These are phyloP conservation scores for Starmerella lactis-condensi DNA, from an alignment of 805 yeast species.

Conservation along the genomic window DNA sequence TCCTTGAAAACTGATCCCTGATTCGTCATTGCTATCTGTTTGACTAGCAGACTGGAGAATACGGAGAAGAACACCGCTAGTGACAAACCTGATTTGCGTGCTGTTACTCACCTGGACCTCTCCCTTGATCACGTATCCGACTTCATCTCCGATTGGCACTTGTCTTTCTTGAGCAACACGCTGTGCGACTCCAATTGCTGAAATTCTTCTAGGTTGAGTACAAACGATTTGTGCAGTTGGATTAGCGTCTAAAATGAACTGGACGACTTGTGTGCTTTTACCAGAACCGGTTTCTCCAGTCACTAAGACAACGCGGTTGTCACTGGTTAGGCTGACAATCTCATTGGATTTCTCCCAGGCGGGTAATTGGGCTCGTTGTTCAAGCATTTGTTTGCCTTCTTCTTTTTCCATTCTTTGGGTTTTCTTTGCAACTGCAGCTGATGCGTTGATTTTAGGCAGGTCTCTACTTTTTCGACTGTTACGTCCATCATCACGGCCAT, in stretches of 20 bases:
- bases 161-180: conserved; percentile 75
- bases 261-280: conserved; percentile 86
- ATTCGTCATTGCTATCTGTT: conserved; percentile 17
- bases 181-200: conserved; percentile 86
- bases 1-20: conserved; percentile 4
- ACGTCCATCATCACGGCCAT: not conserved
- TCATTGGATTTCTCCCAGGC: conserved; percentile 58
- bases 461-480: not conserved
- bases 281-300: conserved; percentile 99
- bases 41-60: conserved; percentile 47
- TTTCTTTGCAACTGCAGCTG: not conserved
- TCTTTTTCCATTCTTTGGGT: conserved; percentile 19
- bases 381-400: conserved; percentile 27
- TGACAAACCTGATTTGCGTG: conserved; percentile 71
- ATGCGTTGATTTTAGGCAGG: not conserved
- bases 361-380: conserved; percentile 43
- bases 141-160: conserved; percentile 46
- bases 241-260: conserved; percentile 60
- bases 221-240: conserved; percentile 40
- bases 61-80: conserved; percentile 79
- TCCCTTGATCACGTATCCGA: conserved; percentile 82
- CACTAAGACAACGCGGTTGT: conserved; percentile 49
- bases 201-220: conserved; percentile 91
- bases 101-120: conserved; percentile 38
- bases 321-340: conserved; percentile 37